A percentile compares a stretch with the other conserved stretches of the same genome.
Conservation (phyloP, 129 eudicot genomes). For the Flaveria ramosissima region DNA sequence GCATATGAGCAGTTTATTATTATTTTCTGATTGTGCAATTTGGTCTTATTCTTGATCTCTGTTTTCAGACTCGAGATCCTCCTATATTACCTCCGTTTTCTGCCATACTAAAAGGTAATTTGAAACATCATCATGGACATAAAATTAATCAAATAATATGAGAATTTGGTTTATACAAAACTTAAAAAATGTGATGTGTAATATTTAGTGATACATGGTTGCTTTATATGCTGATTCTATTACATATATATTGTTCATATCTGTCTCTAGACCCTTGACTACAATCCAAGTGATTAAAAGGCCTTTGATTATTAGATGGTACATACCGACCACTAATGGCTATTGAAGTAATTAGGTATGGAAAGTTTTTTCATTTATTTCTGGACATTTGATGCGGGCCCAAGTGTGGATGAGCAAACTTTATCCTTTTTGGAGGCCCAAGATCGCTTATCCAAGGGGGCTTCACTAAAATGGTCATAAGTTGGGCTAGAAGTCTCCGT, state of each 20-base stretch:
- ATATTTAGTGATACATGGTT: not conserved
- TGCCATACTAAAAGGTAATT: constrained; percentile 32
- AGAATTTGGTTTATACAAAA: constrained; percentile 17
- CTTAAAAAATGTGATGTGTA: not conserved
- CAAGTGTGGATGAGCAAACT: no score
- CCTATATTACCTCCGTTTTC: constrained; percentile 39
- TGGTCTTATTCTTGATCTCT: constrained; percentile 24
- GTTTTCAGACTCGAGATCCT: constrained; percentile 39
- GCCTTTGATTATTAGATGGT: not conserved
- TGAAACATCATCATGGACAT: not conserved
- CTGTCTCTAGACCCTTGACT: constrained; percentile 8
- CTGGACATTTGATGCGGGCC: no score
- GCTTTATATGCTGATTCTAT: not conserved
- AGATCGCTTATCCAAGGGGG: no score
- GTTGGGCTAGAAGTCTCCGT: no score
- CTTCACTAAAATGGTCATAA: no score
- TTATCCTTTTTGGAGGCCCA: no score
- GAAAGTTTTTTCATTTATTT: no score
- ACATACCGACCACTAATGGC: not conserved
- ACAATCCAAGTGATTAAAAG: not conserved
- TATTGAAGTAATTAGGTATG: no score
- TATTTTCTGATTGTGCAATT: not conserved
- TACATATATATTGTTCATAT: no score
- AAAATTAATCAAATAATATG: not conserved
- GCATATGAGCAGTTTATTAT: not conserved